Conservation (phyloP, 2,329 filamentous ascomycete genomes). For the Trichoderma sp. region DNA sequence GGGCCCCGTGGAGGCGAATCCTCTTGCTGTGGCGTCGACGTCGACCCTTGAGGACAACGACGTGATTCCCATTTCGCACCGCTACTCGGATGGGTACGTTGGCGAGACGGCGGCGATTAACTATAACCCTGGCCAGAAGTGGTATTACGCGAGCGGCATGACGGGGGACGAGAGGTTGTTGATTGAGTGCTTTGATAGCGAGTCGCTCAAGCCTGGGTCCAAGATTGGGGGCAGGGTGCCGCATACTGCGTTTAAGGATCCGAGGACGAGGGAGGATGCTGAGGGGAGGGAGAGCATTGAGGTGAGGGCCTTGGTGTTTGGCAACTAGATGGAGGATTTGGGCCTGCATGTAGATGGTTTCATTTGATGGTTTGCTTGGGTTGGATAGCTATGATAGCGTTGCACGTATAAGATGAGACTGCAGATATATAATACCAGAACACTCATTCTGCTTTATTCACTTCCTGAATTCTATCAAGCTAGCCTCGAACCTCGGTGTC, state of each 20-base stretch:
- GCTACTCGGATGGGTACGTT: constrained; percentile 64
- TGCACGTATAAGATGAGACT: background rate
- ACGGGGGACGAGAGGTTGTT: constrained; percentile 70
- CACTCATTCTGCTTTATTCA: background rate
- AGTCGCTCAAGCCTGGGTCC: constrained; percentile 53
- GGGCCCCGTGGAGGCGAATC: constrained; percentile 64
- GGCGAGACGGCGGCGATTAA: constrained; percentile 75
- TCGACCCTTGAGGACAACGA: constrained; percentile 63
- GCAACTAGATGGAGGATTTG: constrained; percentile 44
- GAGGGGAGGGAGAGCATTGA: constrained; percentile 85
- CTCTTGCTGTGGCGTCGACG: constrained; percentile 70
- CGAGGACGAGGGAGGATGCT: constrained; percentile 68
- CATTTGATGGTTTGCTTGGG: background rate
- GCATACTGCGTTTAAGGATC: constrained; percentile 80
- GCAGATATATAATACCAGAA: constrained; percentile 17
- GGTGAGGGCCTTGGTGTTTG: constrained; percentile 83
- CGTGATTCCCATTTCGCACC: constrained; percentile 71
- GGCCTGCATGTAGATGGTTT: constrained; percentile 5
- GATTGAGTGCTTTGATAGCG: constrained; percentile 77
- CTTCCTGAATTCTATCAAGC: background rate
- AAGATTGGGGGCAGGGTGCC: constrained; percentile 61
- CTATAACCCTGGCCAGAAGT: constrained; percentile 64
- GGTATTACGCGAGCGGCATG: constrained; percentile 83
- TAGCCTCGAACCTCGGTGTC: background rate
- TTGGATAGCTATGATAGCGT: constrained; percentile 9